Base-by-base conservation (phyloP, 805 yeast species). In the Starmerella bombi region DNA sequence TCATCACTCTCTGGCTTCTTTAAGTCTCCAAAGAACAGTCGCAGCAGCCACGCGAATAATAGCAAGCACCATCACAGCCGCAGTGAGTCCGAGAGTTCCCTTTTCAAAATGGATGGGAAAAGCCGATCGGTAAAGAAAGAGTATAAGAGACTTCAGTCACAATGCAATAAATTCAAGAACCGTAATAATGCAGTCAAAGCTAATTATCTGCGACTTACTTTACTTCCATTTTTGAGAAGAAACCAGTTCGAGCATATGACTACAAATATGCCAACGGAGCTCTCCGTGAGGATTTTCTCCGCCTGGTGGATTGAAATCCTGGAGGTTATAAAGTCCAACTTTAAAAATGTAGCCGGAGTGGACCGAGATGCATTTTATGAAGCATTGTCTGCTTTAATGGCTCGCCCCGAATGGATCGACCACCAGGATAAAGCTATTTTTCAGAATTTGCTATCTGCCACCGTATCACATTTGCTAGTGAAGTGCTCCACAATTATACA, bases 381-480 rank as follows among this genome's bases (percentile, higher is more conserved):
- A 43, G 62, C 64, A 7, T 40, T 65, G 1, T 59, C 64, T 22
- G 57, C 63, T 8, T 34, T 64, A 12, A 43, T 64, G 45, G 42
- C 57, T 34, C 58, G 69, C 3, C 53, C 51, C 3, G 69, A 64
- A 40, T 64, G 69, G 69, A 39, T 39, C 6, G 43, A 40, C 3
- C 25, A 27, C 10, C 40, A 40, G 25, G n/a, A 16, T 16, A 27
- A 36, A 23, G 31, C 36, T 1, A 6, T 46, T 8, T 57, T 49
- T 33, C 53, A 43, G 21, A 32, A 40, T 14, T 41, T 59, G 18
- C 59, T 80, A 20, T 54, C 63, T n/a, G 62, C 65, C 30, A 77
- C 88, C 1, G 58, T 76, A 39, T 70, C 68, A 36, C 69, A 65
- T 49, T 64, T 73, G 40, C 63, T 79, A 10, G 17, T 25, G 8